Base-by-base conservation (phyloP, 2,329 filamentous ascomycete species). In the Neoascochyta sp. region DNA sequence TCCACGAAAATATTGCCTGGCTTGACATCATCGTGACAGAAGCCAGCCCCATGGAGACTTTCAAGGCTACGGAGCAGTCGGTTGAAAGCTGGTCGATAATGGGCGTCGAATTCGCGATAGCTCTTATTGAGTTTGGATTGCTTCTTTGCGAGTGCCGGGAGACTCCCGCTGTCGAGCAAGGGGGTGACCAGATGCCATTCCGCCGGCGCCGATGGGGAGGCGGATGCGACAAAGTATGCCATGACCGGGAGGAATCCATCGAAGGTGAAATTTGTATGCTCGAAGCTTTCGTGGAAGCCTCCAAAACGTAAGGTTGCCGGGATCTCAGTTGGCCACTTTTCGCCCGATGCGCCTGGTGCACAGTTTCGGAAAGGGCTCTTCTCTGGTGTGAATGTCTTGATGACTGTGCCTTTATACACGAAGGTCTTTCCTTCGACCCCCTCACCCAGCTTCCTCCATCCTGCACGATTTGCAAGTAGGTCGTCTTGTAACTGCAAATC, bases 1-100 rank as follows among this genome's bases (percentile, higher is more conserved):
- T 39, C 21, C 6, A 58, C 31, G 17, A 62, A 60, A 18, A 65
- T 46, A 22, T 64, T 64, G 27, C 41, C 39, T 1, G 53, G 50
- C 34, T 64, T 64, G 24, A 64, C 37, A 22, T 65, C 61, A 39
- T 65, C 56, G 31, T 65, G 62, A 36, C 62, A 64, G 22, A 51
- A 55, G 9, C 57, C 56, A 9, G 36, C 36, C 5, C 16, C 16
- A 27, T 65, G 61, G 4, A 65, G 40, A 1, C 9, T 21, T 9
- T 42, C 29, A 4, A 64, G 35, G 7, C 32, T 42, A 0, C 15
- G 9, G 7, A 64, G 51, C 3, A 62, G 32, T 7, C 32, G 15
- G 16, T 54, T 31, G 23, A 65, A 55, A 3, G 43, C 36, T 4
- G 55, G 50, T 5, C 60, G 56, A 27, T 54, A 58, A 6, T 27